These are phyloP conservation scores for Tricholoma saponaceum DNA, from an alignment of 768 basidiomycete genomes.

Conservation along the genomic window DNA sequence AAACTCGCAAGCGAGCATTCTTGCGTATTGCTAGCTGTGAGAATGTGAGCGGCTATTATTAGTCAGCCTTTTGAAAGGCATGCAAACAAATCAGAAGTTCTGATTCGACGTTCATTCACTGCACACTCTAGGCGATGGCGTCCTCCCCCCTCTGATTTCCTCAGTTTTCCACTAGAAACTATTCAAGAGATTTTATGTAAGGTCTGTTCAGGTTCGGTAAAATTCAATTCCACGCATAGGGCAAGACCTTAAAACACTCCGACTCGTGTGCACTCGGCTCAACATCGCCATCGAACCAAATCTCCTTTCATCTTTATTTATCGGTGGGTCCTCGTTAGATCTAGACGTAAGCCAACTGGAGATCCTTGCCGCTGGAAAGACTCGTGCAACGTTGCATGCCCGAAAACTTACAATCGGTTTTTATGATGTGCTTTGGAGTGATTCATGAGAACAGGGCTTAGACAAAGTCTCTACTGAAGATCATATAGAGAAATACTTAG, in stretches of 20 bases:
- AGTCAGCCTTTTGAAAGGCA: too few relatives aligned
- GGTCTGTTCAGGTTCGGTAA: background rate
- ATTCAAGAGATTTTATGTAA: background rate
- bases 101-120: too few relatives aligned
- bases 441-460: background rate
- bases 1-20: too few relatives aligned
- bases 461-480: background rate
- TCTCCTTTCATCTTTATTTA: background rate
- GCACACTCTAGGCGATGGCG: too few relatives aligned
- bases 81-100: too few relatives aligned
- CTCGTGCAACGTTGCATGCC: background rate
- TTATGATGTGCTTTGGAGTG: background rate
- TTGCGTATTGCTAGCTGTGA: too few relatives aligned
- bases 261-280: background rate
- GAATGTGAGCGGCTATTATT: too few relatives aligned
- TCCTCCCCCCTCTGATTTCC: background rate
- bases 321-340: background rate
- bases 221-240: background rate
- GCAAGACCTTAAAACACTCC: background rate
- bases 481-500: background rate
- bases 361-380: background rate
- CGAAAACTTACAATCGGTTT: background rate
- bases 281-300: background rate
- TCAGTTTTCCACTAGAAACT: background rate
- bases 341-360: background rate